Evolutionary conservation across 164 flowering plant species (phyloP), one percentile per base, ranked within the genome.

Genomic region (Houttuynia cordata): DNA sequence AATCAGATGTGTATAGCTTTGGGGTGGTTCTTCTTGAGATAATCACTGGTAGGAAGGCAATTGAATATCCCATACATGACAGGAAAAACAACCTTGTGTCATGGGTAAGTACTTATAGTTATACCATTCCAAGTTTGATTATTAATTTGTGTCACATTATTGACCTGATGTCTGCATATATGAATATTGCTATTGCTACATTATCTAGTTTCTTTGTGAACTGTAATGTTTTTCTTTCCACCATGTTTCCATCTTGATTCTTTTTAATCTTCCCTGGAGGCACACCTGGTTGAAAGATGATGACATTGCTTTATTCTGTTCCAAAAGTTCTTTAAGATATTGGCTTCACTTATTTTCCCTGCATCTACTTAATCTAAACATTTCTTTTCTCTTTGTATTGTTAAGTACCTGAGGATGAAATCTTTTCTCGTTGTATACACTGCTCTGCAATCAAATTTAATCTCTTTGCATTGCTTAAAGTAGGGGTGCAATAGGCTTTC

Each of bases 21-120:
- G 55, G 55, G 18, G 55, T 52, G 20, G 55, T 52, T 19, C 55
- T 52, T 52, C n/a, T 52, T 21, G 55, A 52, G 55, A 52, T 52
- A 18, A 52, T 52, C 23, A 52, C 55, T 52, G 23, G 55, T 22
- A n/a, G 55, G 55, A 52, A 52, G 23, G 55, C 55, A 52, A 3
- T 52, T 1, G 21, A 52, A 21, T 18, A 19, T 52, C 23, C 55
- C 23, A 3, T 9, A 52, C 22, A 19, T 52, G 55, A 21, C n/a
- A 23, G 1, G 12, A 23, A 3, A 8, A 21, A 21, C 7, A 52
- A 23, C 23, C 55, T 52, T n/a, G 55, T 52, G 8, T 21, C 55
- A 8, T 52, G 55, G 55, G 55, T 52, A 19, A 52, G 55, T 52
- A 17, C 20, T 8, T 7, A 23, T 1, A 1, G 7, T 19, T 52